A percentile compares a stretch with the other conserved stretches of the same genome.
These are phyloP conservation scores for Epichloe glyceriae DNA, from an alignment of 2,329 filamentous ascomycete genomes.

Conservation along the genomic window DNA sequence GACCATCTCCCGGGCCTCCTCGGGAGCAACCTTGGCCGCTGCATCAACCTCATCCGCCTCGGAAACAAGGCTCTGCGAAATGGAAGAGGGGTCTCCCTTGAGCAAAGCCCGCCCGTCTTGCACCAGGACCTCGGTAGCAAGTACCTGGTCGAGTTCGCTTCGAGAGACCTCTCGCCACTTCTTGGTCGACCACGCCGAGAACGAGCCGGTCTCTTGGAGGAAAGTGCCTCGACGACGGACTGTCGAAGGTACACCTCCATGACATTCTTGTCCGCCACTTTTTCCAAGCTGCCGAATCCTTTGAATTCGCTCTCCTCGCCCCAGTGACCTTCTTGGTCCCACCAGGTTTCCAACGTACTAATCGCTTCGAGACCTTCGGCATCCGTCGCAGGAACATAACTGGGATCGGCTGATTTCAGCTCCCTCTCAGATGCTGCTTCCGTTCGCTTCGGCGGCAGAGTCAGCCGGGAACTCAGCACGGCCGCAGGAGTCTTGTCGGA, in stretches of 20 bases:
- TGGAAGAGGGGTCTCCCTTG: conserved; percentile 21
- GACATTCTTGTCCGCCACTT: conserved; percentile 28
- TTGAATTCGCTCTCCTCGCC: conserved; percentile 29
- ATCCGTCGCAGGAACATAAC: conserved; percentile 34
- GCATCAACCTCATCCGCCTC: conserved; percentile 15
- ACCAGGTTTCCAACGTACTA: conserved; percentile 36
- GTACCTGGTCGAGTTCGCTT: conserved; percentile 21
- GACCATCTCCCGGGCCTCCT: conserved; percentile 29
- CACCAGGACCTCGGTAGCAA: conserved; percentile 26
- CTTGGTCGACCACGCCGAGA: conserved; percentile 19
- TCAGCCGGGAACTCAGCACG: conserved; percentile 18
- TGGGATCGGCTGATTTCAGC: conserved; percentile 16
- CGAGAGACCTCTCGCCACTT: conserved; percentile 21
- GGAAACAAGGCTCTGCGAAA: conserved; percentile 21
- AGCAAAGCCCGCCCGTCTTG: conserved; percentile 28
- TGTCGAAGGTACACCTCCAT: conserved; percentile 36
- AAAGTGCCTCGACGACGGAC: conserved; percentile 39
- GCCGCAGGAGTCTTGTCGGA: conserved; percentile 14
- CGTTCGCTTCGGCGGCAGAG: conserved; percentile 20
- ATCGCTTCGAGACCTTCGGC: conserved; percentile 34
- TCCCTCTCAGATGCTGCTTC: conserved; percentile 22
- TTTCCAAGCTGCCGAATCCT: conserved; percentile 28
- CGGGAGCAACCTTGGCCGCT: conserved; percentile 15
- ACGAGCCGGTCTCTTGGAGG: conserved; percentile 23
- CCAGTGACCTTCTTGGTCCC: conserved; percentile 42